Evolutionary conservation across 352 stramenopile species (phyloP).

Genomic region (Phytophthora citrophthora): DNA sequence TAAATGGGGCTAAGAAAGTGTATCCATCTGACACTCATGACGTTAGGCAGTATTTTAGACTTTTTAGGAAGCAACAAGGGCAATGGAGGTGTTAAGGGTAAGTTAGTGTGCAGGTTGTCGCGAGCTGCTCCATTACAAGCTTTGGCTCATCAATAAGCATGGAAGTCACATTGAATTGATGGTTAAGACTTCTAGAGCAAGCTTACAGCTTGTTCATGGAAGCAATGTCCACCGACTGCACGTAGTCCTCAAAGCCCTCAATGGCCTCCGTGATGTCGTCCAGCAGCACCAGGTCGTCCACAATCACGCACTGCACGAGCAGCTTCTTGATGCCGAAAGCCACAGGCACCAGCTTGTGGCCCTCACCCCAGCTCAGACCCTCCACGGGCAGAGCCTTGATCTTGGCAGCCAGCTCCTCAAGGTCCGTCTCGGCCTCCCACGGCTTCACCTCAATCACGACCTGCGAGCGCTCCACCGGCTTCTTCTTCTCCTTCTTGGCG

Average conservation of each 20-base stretch:
- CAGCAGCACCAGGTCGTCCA: slow-evolving; percentile 82
- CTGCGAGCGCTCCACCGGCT: slow-evolving; percentile 65
- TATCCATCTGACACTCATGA: no score
- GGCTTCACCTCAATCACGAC: slow-evolving; percentile 75
- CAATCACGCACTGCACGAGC: slow-evolving; percentile 81
- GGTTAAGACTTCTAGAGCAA: not conserved
- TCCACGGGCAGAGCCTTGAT: slow-evolving; percentile 80
- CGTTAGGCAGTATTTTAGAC: no score
- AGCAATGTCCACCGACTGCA: slow-evolving; percentile 86
- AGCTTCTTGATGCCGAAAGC: slow-evolving; percentile 91
- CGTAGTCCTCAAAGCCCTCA: slow-evolving; percentile 81
- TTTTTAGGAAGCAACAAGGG: no score
- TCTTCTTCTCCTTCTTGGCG: slow-evolving; percentile 75
- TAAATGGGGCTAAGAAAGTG: not conserved
- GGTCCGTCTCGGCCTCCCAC: slow-evolving; percentile 81
- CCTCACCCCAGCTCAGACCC: slow-evolving; percentile 80
- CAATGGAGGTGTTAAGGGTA: not conserved
- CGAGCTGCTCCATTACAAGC: slow-evolving; percentile 4
- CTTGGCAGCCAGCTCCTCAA: slow-evolving; percentile 74
- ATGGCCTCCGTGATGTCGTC: slow-evolving; percentile 88
- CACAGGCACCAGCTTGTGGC: slow-evolving; percentile 85
- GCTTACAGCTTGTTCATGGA: slow-evolving; percentile 91
- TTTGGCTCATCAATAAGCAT: not conserved
- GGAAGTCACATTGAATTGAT: slow-evolving; percentile 15
- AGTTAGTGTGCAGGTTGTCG: slow-evolving; percentile 3